phyloP scores from a whole-genome alignment of 2,329 filamentous ascomycete genomes.

The Colletotrichum acutatum region DNA sequence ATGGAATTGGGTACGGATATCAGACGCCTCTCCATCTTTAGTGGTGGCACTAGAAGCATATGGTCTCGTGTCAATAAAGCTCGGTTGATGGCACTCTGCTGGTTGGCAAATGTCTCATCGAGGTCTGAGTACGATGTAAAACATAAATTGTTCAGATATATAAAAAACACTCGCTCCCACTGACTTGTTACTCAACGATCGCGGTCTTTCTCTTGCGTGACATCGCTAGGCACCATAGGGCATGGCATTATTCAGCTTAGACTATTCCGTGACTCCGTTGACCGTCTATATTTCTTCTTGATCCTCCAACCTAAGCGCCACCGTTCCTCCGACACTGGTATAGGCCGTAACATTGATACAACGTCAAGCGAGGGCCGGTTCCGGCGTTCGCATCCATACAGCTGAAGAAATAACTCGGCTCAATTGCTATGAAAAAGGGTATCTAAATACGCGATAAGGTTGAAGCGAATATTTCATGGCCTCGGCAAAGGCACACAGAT shows the following conservation, averaged over 20 bases:
- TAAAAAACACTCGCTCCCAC: not conserved
- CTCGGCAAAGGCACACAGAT: not conserved
- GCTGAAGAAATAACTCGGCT: not conserved
- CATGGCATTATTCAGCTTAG: not conserved
- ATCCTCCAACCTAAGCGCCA: not conserved
- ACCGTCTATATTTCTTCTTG: not conserved
- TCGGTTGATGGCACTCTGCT: not conserved
- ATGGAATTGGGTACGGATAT: not conserved
- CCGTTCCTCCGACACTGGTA: not conserved
- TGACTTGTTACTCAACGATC: not conserved
- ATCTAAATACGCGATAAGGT: slow-evolving; percentile 21
- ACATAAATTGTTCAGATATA: not conserved
- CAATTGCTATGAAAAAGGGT: slow-evolving; percentile 17
- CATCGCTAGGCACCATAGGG: not conserved
- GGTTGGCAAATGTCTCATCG: not conserved
- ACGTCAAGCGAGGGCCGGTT: not conserved
- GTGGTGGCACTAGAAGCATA: not conserved
- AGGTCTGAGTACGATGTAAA: not conserved
- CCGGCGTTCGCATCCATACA: not conserved
- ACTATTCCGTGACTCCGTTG: not conserved
- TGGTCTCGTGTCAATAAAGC: not conserved
- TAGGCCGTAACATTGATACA: slow-evolving; percentile 13
- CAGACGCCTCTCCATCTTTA: slow-evolving; percentile 1
- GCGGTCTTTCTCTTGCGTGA: not conserved
- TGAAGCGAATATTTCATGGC: slow-evolving; percentile 1